phyloP scores from a whole-genome alignment of 768 basidiomycete species.

The Mycena maculata region DNA sequence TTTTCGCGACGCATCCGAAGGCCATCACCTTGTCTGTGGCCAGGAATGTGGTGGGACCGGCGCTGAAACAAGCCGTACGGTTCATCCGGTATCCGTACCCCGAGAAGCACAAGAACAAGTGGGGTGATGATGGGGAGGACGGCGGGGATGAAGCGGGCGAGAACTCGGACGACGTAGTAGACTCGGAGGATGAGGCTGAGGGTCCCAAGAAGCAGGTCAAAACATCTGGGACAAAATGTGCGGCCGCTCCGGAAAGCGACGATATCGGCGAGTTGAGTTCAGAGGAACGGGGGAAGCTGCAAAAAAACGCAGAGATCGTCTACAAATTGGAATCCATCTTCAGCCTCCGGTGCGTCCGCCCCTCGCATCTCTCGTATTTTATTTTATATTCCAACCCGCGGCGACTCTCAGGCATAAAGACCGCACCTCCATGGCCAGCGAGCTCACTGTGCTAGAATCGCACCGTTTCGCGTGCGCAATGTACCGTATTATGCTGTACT shows the following conservation, averaged over 20 bases:
- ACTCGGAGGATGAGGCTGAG: constrained; percentile 4
- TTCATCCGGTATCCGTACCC: constrained; percentile 33
- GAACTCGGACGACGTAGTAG: constrained; percentile 10
- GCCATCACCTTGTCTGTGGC: constrained; percentile 16
- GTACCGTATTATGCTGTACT: constrained; percentile 35
- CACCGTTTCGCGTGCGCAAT: constrained; percentile 30
- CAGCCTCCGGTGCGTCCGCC: constrained; percentile 15
- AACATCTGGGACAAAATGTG: not conserved
- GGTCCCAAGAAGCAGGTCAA: not conserved
- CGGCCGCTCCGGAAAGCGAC: constrained; percentile 2
- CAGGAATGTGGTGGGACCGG: constrained; percentile 20
- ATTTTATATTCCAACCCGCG: not conserved
- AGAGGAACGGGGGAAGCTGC: constrained; percentile 13
- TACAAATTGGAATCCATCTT: constrained; percentile 13
- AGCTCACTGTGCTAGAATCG: constrained; percentile 23
- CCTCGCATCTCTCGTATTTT: not conserved
- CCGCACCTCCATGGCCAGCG: not conserved
- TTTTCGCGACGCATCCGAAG: constrained; percentile 14
- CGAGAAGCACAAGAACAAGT: constrained; percentile 25
- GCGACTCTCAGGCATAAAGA: constrained; percentile 3
- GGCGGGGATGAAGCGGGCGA: constrained; percentile 14
- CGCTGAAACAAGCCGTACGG: constrained; percentile 28
- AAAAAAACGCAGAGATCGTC: constrained; percentile 20
- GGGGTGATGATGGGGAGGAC: constrained; percentile 16
- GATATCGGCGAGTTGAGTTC: constrained; percentile 19